Evolutionary conservation across 2,329 filamentous ascomycete genomes (phyloP).

Genomic region (Fusarium clavum): DNA sequence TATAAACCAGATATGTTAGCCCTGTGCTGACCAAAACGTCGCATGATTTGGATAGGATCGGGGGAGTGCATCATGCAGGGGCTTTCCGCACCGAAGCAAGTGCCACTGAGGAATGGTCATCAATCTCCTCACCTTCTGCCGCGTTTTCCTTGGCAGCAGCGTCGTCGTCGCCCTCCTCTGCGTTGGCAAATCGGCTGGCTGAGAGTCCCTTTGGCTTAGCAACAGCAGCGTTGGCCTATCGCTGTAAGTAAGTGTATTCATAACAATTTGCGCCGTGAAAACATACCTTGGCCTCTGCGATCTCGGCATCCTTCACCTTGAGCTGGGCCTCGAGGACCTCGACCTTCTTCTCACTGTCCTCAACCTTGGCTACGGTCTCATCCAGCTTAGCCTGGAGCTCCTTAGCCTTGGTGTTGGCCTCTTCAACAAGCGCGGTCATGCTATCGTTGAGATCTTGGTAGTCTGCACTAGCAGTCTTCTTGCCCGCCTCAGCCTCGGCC

Average conservation of each 20-base stretch:
- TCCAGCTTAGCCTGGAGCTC: slow-evolving; percentile 62
- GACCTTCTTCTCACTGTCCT: slow-evolving; percentile 61
- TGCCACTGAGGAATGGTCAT: slow-evolving; percentile 73
- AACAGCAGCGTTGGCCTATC: slow-evolving; percentile 59
- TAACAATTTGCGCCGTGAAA: neutral
- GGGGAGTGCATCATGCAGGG: slow-evolving; percentile 57
- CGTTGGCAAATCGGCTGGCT: slow-evolving; percentile 65
- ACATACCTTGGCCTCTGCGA: slow-evolving; percentile 69
- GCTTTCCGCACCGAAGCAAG: slow-evolving; percentile 74
- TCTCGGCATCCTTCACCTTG: slow-evolving; percentile 73
- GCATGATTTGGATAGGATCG: slow-evolving; percentile 39
- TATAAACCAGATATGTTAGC: slow-evolving; percentile 45
- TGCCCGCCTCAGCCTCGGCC: slow-evolving; percentile 62
- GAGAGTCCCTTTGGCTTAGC: slow-evolving; percentile 63
- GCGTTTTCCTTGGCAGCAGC: slow-evolving; percentile 52
- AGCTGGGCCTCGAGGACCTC: slow-evolving; percentile 65
- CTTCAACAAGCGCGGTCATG: slow-evolving; percentile 70
- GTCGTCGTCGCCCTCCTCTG: slow-evolving; percentile 52
- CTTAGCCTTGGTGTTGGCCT: slow-evolving; percentile 66
- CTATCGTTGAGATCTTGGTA: slow-evolving; percentile 73
- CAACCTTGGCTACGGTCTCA: slow-evolving; percentile 57
- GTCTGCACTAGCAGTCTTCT: slow-evolving; percentile 68
- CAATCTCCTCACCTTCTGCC: slow-evolving; percentile 69
- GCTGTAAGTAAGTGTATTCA: neutral
- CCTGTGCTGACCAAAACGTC: neutral